Percentiles rank a stretch among this genome's conserved stretches.
These are phyloP conservation scores for Trichoderma erinaceum DNA, from an alignment of 495 filamentous ascomycete species.

Conservation along the genomic window DNA sequence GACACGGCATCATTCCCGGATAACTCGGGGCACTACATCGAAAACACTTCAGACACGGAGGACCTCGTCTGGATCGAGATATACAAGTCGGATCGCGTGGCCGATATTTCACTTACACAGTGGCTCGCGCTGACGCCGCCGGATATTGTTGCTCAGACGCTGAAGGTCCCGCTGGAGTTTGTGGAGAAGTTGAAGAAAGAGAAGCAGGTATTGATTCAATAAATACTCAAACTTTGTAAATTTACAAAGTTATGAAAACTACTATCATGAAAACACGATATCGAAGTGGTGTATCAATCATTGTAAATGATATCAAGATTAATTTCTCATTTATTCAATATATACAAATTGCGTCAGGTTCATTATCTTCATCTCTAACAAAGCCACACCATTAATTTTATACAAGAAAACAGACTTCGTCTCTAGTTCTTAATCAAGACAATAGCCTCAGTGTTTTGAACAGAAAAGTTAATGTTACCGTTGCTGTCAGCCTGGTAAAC, in stretches of 20 bases:
- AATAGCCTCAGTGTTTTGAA: neutral
- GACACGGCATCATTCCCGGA: slow-evolving; percentile 63
- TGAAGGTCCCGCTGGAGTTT: slow-evolving; percentile 52
- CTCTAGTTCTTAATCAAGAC: neutral
- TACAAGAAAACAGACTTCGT: neutral
- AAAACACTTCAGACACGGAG: slow-evolving; percentile 55
- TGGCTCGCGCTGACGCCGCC: slow-evolving; percentile 59
- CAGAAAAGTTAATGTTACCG: neutral
- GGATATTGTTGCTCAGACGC: slow-evolving; percentile 50
- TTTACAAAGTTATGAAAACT: neutral
- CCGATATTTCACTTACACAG: slow-evolving; percentile 55
- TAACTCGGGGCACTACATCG: slow-evolving; percentile 56
- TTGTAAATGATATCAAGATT: no score
- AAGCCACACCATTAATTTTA: no score
- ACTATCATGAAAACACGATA: no score
- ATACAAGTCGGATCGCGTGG: slow-evolving; percentile 58
- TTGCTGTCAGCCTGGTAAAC: slow-evolving; percentile 1
- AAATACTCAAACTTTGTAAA: neutral
- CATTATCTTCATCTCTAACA: no score
- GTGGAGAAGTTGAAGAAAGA: slow-evolving; percentile 55
- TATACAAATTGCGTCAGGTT: no score
- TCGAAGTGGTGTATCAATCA: no score
- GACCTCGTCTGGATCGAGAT: slow-evolving; percentile 61
- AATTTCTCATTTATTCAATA: no score
- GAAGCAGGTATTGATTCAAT: slow-evolving; percentile 51